Evolutionary conservation across 176 grass and related monocot genomes (phyloP), one percentile per base, ranked within the genome.

Genomic region (Alloteropsis semialata): DNA sequence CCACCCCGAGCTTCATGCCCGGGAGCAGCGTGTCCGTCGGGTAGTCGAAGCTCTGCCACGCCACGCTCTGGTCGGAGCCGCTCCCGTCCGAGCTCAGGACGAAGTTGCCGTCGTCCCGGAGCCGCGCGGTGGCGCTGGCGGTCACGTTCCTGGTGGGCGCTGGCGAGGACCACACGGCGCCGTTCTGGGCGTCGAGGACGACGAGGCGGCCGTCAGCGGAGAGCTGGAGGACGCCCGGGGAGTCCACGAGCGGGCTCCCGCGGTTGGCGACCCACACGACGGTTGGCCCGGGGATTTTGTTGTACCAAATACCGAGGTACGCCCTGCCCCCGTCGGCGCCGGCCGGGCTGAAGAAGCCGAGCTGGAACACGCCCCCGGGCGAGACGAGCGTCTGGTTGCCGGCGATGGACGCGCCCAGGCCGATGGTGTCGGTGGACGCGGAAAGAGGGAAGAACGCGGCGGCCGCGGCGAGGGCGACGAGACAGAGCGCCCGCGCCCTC

Each of bases 31-130:
- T 90, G 81, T 87, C 81, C 81, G 88, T 82, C 55, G 88, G 88
- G 83, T 89, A 89, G 78, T 89, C 88, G 82, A 77, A 89, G 78
- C 82, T 93, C 87, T 93, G 91, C 91, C 91, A 90, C 28, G 82
- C 68, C 25, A 58, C 66, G 55, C 73, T 87, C 15, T 38, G 21
- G 0, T 30, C 37, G 9, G 69, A 25, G 0, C 80, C 46, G 48
- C 84, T 86, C 8, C 87, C 87, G 1, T 81, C 87, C 0, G 63
- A 12, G 55, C 65, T 90, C 8, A 93, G 44, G 15, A 85, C 21
- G 56, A 93, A 33, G 55, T 93, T 93, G 32, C 91, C 91, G 57
- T 28, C 4, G 78, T 89, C 88, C 5, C 0, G 54, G 12, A 89
- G 54, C 63, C 4, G 77, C 3, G 22, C 77, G 8, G 71, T 7